Percentiles rank a stretch among this genome's conserved stretches.
phyloP scores from a whole-genome alignment of 768 basidiomycete genomes.

The Mycena capillaripes region DNA sequence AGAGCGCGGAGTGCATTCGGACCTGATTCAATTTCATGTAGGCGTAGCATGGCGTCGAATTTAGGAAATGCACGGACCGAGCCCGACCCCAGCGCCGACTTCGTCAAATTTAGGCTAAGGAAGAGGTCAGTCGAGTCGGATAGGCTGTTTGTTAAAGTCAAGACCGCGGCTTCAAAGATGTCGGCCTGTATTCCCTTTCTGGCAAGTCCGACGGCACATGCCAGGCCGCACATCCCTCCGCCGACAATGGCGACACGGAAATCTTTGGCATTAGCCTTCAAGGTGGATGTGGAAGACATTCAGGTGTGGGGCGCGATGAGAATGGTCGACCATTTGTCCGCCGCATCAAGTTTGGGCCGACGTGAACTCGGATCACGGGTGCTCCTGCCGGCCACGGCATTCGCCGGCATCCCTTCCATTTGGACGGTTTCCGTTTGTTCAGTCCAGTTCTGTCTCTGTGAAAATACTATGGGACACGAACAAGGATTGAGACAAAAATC shows the following conservation, averaged over 20 bases:
- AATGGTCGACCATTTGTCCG: no score
- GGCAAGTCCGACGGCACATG: conserved; percentile 60
- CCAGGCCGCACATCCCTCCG: conserved; percentile 68
- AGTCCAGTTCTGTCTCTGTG: no score
- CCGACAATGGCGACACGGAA: conserved; percentile 68
- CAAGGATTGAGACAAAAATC: no score
- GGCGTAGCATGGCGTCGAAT: neutral
- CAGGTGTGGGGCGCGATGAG: neutral
- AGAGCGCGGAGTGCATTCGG: conserved; percentile 65
- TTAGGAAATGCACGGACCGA: conserved; percentile 50
- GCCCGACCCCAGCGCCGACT: conserved; percentile 68
- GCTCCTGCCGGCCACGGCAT: no score
- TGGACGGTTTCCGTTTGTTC: no score
- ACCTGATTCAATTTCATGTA: conserved; percentile 45
- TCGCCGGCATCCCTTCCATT: no score
- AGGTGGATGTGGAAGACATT: neutral
- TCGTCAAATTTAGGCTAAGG: conserved; percentile 62
- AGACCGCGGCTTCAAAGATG: conserved; percentile 68
- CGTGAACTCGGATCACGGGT: no score
- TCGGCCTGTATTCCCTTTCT: conserved; percentile 59
- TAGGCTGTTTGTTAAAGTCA: conserved; percentile 17
- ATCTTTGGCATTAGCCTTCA: conserved; percentile 45
- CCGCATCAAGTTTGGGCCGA: no score
- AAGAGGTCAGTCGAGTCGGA: conserved; percentile 4
- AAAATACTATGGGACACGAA: no score